Evolutionary conservation across 257 asterid species (phyloP).

Genomic region (Misopates orontium): DNA sequence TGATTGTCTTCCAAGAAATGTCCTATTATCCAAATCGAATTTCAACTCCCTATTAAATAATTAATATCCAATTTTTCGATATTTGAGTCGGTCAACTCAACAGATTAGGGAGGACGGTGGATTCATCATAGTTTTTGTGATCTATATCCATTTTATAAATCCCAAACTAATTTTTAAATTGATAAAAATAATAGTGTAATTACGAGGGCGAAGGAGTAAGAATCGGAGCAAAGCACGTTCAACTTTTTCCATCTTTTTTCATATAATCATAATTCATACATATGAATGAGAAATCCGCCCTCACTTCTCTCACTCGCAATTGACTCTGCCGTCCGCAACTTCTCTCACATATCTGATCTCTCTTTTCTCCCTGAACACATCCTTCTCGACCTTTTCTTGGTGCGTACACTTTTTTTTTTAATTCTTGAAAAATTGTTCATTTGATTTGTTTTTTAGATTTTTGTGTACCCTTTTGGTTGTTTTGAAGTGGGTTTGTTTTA

Average conservation of each 20-base stretch:
- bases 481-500: conserved; percentile 23
- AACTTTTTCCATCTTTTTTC: too few relatives aligned
- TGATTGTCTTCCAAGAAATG: too few relatives aligned
- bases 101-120: too few relatives aligned
- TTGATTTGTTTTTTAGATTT: neutral
- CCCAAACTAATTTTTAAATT: neutral
- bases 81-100: too few relatives aligned
- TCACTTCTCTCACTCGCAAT: conserved; percentile 76
- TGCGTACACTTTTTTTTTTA: conserved; percentile 21
- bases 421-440: neutral
- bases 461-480: conserved; percentile 17
- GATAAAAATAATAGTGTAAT: neutral
- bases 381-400: conserved; percentile 73
- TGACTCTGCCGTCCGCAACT: conserved; percentile 65
- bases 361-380: conserved; percentile 84
- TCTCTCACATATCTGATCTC: conserved; percentile 66
- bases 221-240: conserved; percentile 45
- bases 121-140: too few relatives aligned
- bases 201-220: conserved; percentile 29
- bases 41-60: too few relatives aligned
- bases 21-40: too few relatives aligned
- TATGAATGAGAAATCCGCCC: conserved; percentile 82
- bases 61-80: too few relatives aligned
- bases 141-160: neutral
- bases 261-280: conserved; percentile 1